These are phyloP conservation scores for Heliophila coronopifolia DNA, from an alignment of 441 rosid genomes.

Conservation along the genomic window DNA sequence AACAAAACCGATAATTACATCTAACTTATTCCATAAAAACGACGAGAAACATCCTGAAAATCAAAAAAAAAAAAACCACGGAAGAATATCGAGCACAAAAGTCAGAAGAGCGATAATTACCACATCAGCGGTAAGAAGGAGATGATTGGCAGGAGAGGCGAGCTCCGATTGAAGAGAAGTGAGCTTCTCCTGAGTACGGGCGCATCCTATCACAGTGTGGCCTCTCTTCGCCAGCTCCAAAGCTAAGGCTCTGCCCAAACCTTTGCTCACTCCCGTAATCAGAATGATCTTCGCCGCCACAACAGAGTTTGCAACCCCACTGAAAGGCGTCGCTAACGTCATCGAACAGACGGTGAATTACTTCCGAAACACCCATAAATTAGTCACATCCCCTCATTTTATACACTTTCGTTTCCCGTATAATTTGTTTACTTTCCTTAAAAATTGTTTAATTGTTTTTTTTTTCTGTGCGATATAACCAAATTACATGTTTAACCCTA, in stretches of 20 bases:
- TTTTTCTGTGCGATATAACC: not conserved
- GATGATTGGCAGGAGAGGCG: slow-evolving; percentile 46
- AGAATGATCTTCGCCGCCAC: slow-evolving; percentile 40
- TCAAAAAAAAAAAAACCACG: not conserved
- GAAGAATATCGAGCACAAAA: not conserved
- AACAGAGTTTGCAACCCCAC: slow-evolving; percentile 27
- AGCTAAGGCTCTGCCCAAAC: slow-evolving; percentile 82
- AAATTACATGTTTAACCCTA: not conserved
- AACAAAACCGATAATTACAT: not conserved
- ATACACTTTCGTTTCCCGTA: not conserved
- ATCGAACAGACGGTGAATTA: no score
- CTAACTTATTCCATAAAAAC: not conserved
- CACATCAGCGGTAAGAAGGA: slow-evolving; percentile 68
- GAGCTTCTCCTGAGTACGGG: slow-evolving; percentile 73
- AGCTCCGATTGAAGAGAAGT: slow-evolving; percentile 56
- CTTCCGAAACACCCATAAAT: no score
- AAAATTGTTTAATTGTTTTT: not conserved
- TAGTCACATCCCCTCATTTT: no score
- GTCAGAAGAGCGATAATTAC: slow-evolving; percentile 26
- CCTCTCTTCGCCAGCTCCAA: slow-evolving; percentile 76
- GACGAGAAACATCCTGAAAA: not conserved
- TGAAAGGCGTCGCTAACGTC: slow-evolving; percentile 35
- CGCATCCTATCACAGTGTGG: slow-evolving; percentile 76
- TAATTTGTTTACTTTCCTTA: not conserved
- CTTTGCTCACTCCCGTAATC: slow-evolving; percentile 82